Evolutionary conservation across 164 flowering plant genomes (phyloP), one percentile per base, ranked within the genome.

Genomic region (Umbellularia californica): DNA sequence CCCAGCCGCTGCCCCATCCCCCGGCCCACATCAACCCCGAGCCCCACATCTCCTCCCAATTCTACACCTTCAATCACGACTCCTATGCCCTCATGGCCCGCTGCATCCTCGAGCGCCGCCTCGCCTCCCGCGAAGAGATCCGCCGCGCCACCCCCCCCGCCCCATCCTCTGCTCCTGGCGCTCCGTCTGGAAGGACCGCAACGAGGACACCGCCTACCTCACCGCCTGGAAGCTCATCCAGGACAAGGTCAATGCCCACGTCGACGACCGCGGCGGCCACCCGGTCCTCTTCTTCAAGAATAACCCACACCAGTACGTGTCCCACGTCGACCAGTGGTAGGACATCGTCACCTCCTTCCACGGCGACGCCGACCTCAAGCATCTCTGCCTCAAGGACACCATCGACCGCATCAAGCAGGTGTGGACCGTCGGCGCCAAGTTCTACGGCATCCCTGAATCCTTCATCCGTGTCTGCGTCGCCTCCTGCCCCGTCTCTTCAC

Each of bases 201-300:
- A 94, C 81, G 97, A 88, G 84, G 99, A 89, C 78, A 96, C 99
- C 1, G 99, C 98, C 0, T 96, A 90, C 70, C 71, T 91, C 58
- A 96, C 98, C 11, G 99, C 94, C 1, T 96, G 99, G 99, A 96
- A 96, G 81, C 85, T 97, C 20, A 94, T 96, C 65, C 99, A 96
- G 81, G 99, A 96, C 71, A 94, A 96, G 90, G 90, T 96, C 72
- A 78, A 81, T 30, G 90, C 90, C 4, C 88, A 80, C 17, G 77
- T 84, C 35, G 90, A 87, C 72, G 33, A 69, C 5, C 68, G 80
- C 50, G 94, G 92, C 60, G 60, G 60, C n/a, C 19, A 55, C 20
- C 80, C 85, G 25, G 82, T 84, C 50, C 81, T 96, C 27, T 92
- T 88, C 71, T 96, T 94, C 80, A 96, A 96, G 87, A 94, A 85